Evolutionary conservation across 1,284 basidiomycete species (phyloP).

Genomic region (Sporisorium reilianum): DNA sequence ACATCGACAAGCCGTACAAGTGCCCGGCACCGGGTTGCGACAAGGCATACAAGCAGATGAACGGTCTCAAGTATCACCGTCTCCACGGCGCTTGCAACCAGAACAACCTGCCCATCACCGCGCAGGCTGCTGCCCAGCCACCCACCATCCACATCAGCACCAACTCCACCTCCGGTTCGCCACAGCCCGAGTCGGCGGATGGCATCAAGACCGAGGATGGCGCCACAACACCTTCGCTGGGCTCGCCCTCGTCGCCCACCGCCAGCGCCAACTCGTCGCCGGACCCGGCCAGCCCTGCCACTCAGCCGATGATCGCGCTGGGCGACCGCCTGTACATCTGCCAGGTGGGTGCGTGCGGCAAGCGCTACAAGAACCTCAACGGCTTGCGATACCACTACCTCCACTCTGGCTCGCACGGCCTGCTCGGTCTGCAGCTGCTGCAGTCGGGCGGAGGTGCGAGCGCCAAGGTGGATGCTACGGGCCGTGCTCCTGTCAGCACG

Average conservation of each 20-base stretch:
- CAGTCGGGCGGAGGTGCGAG: conserved; percentile 65
- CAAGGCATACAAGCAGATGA: conserved; percentile 98
- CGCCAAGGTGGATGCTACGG: conserved; percentile 66
- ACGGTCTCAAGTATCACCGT: conserved; percentile 96
- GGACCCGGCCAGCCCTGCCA: conserved; percentile 38
- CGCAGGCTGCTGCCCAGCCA: conserved; percentile 47
- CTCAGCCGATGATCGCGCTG: conserved; percentile 38
- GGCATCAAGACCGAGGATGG: conserved; percentile 46
- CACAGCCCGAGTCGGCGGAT: conserved; percentile 46
- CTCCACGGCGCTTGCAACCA: conserved; percentile 85
- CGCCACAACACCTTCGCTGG: conserved; percentile 9
- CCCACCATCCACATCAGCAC: conserved; percentile 46
- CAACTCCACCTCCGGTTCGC: conserved; percentile 40
- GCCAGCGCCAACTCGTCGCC: conserved; percentile 34
- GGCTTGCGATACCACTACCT: conserved; percentile 87
- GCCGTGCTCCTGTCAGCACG: conserved; percentile 64
- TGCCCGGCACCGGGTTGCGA: conserved; percentile 97
- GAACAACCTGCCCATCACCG: conserved; percentile 55
- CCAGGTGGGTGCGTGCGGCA: conserved; percentile 76
- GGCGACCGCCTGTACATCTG: conserved; percentile 62
- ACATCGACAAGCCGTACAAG: conserved; percentile 84
- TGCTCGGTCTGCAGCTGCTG: conserved; percentile 67
- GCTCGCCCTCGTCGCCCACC: conserved; percentile 34
- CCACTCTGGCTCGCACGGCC: conserved; percentile 88
- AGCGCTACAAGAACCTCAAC: conserved; percentile 87